phyloP scores from a whole-genome alignment of 495 filamentous ascomycete species.

The Aspergillus affinis region DNA sequence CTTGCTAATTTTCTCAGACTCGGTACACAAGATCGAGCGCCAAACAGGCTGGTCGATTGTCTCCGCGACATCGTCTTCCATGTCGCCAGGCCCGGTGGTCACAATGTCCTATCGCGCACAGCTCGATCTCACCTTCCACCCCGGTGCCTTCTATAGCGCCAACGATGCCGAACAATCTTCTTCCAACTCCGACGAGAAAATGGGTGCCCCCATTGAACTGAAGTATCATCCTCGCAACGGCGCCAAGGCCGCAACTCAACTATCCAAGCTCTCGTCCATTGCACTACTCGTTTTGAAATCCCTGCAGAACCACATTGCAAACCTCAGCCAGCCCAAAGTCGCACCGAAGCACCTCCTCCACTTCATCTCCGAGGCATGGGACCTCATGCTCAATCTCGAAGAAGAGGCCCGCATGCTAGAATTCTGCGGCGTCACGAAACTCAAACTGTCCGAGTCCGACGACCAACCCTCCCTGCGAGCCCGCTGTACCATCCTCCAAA shows the following conservation, averaged over 20 bases:
- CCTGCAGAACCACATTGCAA: slow-evolving; percentile 33
- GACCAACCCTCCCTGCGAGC: slow-evolving; percentile 36
- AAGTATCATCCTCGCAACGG: slow-evolving; percentile 19
- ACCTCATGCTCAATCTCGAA: slow-evolving; percentile 37
- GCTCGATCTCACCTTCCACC: slow-evolving; percentile 75
- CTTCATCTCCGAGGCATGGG: slow-evolving; percentile 45
- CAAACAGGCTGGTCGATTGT: slow-evolving; percentile 76
- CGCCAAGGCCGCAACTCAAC: slow-evolving; percentile 7
- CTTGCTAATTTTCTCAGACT: slow-evolving; percentile 45
- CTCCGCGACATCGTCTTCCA: slow-evolving; percentile 49
- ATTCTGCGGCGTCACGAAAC: slow-evolving; percentile 47
- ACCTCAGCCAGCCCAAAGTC: slow-evolving; percentile 31
- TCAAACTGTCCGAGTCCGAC: slow-evolving; percentile 32
- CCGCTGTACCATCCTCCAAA: slow-evolving; percentile 42
- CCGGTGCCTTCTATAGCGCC: slow-evolving; percentile 52
- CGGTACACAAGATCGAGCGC: slow-evolving; percentile 65
- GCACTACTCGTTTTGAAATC: slow-evolving; percentile 40
- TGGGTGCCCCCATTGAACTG: slow-evolving; percentile 29
- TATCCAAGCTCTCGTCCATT: slow-evolving; percentile 31
- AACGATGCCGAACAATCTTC: slow-evolving; percentile 8
- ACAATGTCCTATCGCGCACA: slow-evolving; percentile 78
- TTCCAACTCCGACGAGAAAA: slow-evolving; percentile 15
- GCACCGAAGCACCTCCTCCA: slow-evolving; percentile 37
- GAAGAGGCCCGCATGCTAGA: slow-evolving; percentile 49
- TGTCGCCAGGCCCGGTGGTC: slow-evolving; percentile 50